Base-by-base conservation (phyloP, 345 rosid species). In the Aurinia saxatilis region DNA sequence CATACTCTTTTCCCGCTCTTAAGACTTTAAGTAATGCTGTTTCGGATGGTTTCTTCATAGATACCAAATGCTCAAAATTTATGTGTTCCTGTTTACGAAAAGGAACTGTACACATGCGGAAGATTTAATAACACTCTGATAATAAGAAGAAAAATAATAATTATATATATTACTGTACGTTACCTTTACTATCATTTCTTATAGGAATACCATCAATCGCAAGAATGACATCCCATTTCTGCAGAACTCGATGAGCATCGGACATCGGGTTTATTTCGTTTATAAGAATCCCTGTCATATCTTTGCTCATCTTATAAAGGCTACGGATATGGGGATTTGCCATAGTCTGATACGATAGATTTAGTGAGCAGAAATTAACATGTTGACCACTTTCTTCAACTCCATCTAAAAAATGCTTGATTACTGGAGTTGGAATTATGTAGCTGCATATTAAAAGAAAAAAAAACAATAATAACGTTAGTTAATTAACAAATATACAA, bases 31-130 rank as follows among this genome's bases (percentile, higher is more conserved):
- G 10, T 50, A 68, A 11, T 14, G 81, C 79, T 7, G 71, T 78
- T 62, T 84, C 89, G 40, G 73, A 53, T 23, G 85, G 81, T 75
- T 82, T 87, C 80, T 87, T 87, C 87, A 84, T 81, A 29, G 91
- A 81, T 64, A 82, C 83, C 78, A 87, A 66, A 62, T 84, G 87
- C 71, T 82, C 84, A 73, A 78, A 84, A 50, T 84, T 82, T 44
- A 87, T 78, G 34, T 82, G 81, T 66, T 81, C 84, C 72, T 88
- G 59, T 1, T 49, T 49, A 14, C 55, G 21, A 21, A 21, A 21
- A 21, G 25, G 25, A 21, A 21, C 25, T 21, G 25, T 21, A 21
- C 25, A 21, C n/a, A 4, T 21, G 4, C 25, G 25, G 2, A 21
- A 21, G 25, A 21, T 21, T 21, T 4, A 21, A 4, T 21, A 21